Percentiles rank a stretch among this genome's conserved stretches.
Conservation (phyloP, 2,329 filamentous ascomycete species). For the Fragosphaeria purpurea region DNA sequence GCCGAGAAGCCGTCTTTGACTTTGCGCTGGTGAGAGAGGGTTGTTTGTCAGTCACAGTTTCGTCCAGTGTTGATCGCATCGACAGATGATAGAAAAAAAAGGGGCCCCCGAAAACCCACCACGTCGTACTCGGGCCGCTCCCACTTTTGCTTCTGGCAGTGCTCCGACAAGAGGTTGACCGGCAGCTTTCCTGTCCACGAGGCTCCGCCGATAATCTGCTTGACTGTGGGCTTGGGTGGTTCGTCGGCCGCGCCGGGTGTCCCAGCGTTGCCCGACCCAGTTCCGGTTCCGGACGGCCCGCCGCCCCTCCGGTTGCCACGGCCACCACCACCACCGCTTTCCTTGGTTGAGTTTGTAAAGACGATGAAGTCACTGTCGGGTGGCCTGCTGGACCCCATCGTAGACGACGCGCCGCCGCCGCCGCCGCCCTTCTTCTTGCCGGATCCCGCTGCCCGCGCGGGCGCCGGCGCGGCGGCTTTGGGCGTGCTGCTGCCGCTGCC, state of each 20-base stretch:
- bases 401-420: conserved; percentile 8
- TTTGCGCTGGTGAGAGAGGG: conserved; percentile 37
- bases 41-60: too few species aligned
- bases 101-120: conserved; percentile 30
- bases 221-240: conserved; percentile 52
- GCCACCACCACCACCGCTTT: conserved; percentile 27
- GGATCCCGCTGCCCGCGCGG: neutral
- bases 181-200: conserved; percentile 98
- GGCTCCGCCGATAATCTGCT: conserved; percentile 82
- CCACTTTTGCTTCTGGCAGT: conserved; percentile 95
- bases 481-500: conserved; percentile 6
- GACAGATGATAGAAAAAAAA: conserved; percentile 13
- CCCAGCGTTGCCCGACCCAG: conserved; percentile 15
- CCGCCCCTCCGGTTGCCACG: conserved; percentile 26
- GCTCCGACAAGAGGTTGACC: conserved; percentile 84
- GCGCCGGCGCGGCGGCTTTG: neutral
- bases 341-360: conserved; percentile 49
- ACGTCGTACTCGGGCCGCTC: conserved; percentile 86
- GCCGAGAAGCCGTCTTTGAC: conserved; percentile 66
- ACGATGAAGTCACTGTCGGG: conserved; percentile 44
- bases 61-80: neutral
- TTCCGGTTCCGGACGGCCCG: neutral
- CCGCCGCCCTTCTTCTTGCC: conserved; percentile 10
- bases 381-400: conserved; percentile 13
- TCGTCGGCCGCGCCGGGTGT: conserved; percentile 16